A percentile compares a stretch with the other conserved stretches of the same genome.
phyloP scores from a whole-genome alignment of 2,329 filamentous ascomycete genomes.

The Sporothrix dimorphospora region DNA sequence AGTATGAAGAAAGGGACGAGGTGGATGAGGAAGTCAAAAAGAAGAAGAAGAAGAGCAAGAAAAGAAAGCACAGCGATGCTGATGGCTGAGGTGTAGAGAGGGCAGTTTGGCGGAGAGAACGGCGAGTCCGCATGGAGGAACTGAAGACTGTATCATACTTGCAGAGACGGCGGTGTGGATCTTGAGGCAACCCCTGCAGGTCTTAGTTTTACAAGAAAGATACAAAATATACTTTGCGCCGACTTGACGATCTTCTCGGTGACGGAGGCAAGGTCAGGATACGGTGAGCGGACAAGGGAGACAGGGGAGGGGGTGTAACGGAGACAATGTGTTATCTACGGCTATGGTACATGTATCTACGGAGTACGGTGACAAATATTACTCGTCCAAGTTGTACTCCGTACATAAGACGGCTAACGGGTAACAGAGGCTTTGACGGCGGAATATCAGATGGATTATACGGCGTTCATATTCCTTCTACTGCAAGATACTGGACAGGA shows the following conservation, averaged over 20 bases:
- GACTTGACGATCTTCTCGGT: not conserved
- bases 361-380: not conserved
- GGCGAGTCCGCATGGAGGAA: not conserved
- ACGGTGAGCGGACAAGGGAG: not conserved
- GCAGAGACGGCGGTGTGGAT: not conserved
- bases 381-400: not conserved
- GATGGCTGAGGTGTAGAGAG: not conserved
- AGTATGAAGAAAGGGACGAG: slow-evolving; percentile 25
- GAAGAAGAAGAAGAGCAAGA: slow-evolving; percentile 6
- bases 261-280: slow-evolving; percentile 8
- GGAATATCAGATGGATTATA: not conserved
- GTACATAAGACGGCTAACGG: not conserved
- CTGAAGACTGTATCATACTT: not conserved
- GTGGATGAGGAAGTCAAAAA: slow-evolving; percentile 27
- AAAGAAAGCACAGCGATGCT: not conserved
- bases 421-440: not conserved
- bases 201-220: not conserved
- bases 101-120: not conserved
- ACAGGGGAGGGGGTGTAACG: slow-evolving; percentile 19
- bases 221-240: not conserved
- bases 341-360: not conserved
- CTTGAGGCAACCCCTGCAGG: not conserved
- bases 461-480: too few species aligned
- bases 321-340: not conserved
- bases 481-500: too few species aligned